These are phyloP conservation scores for Fusarium buharicum DNA, from an alignment of 2,329 filamentous ascomycete genomes.

Conservation along the genomic window DNA sequence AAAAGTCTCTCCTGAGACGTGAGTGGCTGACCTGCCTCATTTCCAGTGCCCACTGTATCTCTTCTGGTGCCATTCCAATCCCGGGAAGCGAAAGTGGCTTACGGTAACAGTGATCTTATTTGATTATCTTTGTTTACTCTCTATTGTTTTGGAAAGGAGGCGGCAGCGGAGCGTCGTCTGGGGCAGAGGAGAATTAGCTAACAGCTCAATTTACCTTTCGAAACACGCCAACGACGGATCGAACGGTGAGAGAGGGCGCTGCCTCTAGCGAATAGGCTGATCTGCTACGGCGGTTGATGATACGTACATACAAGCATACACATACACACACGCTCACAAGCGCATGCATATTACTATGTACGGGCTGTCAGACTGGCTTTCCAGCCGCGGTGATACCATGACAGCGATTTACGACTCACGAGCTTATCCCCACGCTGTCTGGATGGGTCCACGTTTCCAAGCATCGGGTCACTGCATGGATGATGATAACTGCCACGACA, in stretches of 20 bases:
- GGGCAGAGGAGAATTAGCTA: constrained; percentile 10
- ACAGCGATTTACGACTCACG: constrained; percentile 13
- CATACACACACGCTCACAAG: not conserved
- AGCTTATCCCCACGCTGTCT: constrained; percentile 8
- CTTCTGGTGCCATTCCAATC: constrained; percentile 16
- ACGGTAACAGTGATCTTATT: constrained; percentile 17
- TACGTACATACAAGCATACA: not conserved
- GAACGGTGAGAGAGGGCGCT: constrained; percentile 30
- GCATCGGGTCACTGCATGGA: constrained; percentile 31
- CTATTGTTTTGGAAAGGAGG: constrained; percentile 38
- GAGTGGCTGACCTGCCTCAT: constrained; percentile 30
- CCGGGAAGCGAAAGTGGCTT: constrained; percentile 29
- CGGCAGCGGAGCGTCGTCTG: constrained; percentile 17
- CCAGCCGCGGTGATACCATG: not conserved
- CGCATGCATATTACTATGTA: too few relatives aligned
- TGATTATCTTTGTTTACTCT: constrained; percentile 7
- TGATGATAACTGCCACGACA: constrained; percentile 25
- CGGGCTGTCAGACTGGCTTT: not conserved
- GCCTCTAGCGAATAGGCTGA: constrained; percentile 24
- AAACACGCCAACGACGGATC: constrained; percentile 33
- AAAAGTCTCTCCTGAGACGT: constrained; percentile 10
- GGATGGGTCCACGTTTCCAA: constrained; percentile 33
- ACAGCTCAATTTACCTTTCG: not conserved
- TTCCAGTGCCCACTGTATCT: constrained; percentile 25
- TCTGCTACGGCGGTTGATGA: not conserved